Base-by-base conservation (phyloP, 176 grass and related monocot genomes). In the Triticum monococcum region DNA sequence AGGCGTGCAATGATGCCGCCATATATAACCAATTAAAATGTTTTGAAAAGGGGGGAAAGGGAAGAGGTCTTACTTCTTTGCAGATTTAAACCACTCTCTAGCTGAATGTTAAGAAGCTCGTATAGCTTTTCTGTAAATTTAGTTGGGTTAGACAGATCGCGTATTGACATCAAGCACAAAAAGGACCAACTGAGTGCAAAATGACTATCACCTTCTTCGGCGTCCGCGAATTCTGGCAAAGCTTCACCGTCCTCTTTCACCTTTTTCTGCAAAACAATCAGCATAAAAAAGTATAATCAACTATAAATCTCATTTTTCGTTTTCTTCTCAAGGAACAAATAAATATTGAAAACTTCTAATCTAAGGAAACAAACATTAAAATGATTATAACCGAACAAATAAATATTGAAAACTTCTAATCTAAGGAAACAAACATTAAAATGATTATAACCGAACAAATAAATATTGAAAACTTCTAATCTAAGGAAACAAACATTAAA, bases 191-290 rank as follows among this genome's bases (percentile, higher is more conserved):
- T 79, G 64, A 76, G 1, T 40, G 5, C 32, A 68, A 43, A 83
- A 24, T 24, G 2, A 22, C 57, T 38, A 67, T 43, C 16, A 97
- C 93, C 96, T 94, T 98, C 92, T 82, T 91, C 87, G 4, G 81
- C 90, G 78, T 96, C 92, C 10, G 93, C 96, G 86, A 98, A 98
- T 92, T 98, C 88, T 72, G 96, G 96, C 57, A 88, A 92, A 75
- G 81, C 79, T 56, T 88, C 78, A 70, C 90, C 91, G n/a, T 91
- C 93, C 48, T 96, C 85, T 74, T 72, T 91, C 7, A 89, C 48
- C 62, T 26, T 81, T 91, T 98, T 98, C 96, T 98, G 73, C 32
- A 85, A 86, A 77, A 40, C 12, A 91, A 68, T 40, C 68, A 91
- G 70, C 54, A 28, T 7, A 83, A 54, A 5, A 80, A 80, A 60